Percentiles rank a stretch among this genome's conserved stretches.
Conservation (phyloP, 2,329 filamentous ascomycete species). For the Berkeleyomyces rouxiae region DNA sequence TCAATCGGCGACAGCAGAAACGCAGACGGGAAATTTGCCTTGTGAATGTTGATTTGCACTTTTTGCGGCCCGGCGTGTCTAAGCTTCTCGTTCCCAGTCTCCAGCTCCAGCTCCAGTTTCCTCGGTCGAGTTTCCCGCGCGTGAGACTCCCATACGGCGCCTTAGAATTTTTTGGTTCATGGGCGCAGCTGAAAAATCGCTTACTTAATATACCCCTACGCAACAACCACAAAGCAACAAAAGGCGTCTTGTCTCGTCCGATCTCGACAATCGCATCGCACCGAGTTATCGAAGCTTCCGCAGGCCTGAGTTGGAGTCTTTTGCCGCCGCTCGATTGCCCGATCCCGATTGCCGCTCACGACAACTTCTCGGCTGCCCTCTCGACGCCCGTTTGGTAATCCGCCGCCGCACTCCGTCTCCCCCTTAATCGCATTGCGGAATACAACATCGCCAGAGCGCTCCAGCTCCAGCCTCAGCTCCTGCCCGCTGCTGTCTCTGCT, state of each 20-base stretch:
- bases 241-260: not conserved
- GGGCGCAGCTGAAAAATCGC: not conserved
- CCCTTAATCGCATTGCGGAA: not conserved
- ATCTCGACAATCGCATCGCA: too few species aligned
- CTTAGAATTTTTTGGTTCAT: not conserved
- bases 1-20: not conserved
- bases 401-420: too few species aligned
- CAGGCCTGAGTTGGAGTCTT: too few species aligned
- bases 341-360: too few species aligned
- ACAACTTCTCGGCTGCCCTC: too few species aligned
- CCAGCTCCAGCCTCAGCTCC: not conserved
- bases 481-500: not conserved
- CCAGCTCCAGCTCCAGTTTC: too few species aligned
- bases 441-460: not conserved
- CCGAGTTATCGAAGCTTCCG: too few species aligned
- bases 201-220: not conserved
- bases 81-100: not conserved
- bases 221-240: not conserved
- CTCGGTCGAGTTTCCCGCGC: too few species aligned
- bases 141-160: too few species aligned
- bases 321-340: too few species aligned
- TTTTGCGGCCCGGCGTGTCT: not conserved
- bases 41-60: not conserved
- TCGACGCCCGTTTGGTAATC: too few species aligned
- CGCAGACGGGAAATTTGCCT: not conserved